Percentiles rank a stretch among this genome's conserved stretches.
Conservation (phyloP, 345 rosid genomes). For the Schrenkiella parvula region DNA sequence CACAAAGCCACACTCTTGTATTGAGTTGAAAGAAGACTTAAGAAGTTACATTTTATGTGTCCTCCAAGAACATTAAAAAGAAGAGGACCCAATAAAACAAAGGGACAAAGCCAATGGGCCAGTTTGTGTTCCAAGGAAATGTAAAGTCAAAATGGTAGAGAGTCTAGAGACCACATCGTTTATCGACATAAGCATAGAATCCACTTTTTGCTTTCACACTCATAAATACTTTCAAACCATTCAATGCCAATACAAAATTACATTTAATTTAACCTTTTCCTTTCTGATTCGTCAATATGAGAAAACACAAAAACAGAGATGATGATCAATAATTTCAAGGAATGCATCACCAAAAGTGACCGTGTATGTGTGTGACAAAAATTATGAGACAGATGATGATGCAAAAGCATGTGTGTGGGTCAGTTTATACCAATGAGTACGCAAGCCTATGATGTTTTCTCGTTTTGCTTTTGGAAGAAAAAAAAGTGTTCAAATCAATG, state of each 20-base stretch:
- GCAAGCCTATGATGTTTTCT: conserved; percentile 16
- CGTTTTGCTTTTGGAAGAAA: conserved; percentile 1
- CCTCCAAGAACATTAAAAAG: conserved; percentile 7
- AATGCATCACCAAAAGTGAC: conserved; percentile 4
- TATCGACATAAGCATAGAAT: conserved; percentile 29
- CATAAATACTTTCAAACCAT: conserved; percentile 28
- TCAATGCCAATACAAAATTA: background rate
- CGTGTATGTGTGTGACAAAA: conserved; percentile 15
- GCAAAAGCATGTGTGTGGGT: conserved; percentile 26
- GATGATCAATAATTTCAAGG: conserved; percentile 3
- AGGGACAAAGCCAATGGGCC: conserved; percentile 33
- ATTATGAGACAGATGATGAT: conserved; percentile 3
- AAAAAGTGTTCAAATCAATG: conserved; percentile 2
- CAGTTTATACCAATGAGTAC: conserved; percentile 6
- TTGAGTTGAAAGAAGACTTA: background rate
- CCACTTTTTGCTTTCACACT: conserved; percentile 21
- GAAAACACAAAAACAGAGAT: background rate
- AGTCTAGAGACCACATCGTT: conserved; percentile 17
- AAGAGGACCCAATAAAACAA: background rate
- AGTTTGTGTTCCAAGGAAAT: conserved; percentile 26
- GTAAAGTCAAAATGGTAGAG: conserved; percentile 8
- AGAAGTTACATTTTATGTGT: background rate
- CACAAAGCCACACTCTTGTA: background rate
- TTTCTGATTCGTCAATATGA: background rate
- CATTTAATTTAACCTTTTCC: background rate